Base-by-base conservation (phyloP, 306 rosid species). In the Acacia confusa region DNA sequence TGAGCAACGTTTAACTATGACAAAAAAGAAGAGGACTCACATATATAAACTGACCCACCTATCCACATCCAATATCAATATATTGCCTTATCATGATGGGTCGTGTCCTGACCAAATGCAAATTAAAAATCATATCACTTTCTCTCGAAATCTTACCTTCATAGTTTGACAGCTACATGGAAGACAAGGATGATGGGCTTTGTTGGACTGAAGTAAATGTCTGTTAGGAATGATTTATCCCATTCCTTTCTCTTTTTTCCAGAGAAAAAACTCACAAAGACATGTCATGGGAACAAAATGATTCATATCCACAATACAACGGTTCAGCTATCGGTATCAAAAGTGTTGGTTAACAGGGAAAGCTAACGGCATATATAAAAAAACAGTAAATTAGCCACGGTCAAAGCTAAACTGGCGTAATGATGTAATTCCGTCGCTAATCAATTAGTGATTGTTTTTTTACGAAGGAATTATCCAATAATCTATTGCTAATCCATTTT, bases 121-220 rank as follows among this genome's bases (percentile, higher is more conserved):
- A 84, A 30, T 47, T 79, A 83, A 78, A 43, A 43, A 40, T 12
- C 82, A 73, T 64, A 75, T 63, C 55, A 74, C 14, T 81, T 57
- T 10, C 48, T 40, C 77, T 41, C 36, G 6, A 12, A 76, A 63
- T 78, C 79, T 78, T 55, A 47, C 74, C 79, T 75, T 71, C 72
- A 76, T 45, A 45, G 13, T 75, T 50, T 61, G 88, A 84, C 72
- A 79, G 82, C 53, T 88, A 87, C 88, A 65, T 72, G 52, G 74
- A 84, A 81, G 84, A 81, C 84, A 74, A 81, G 71, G 70, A 22
- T 53, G 78, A 78, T 70, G 80, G 76, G 78, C 28, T 79, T 55
- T 55, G 64, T 70, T 84, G 86, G 88, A 84, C 85, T 15, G 41
- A 75, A 77, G 89, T 85, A 79, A 73, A 53, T 84, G 89, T 82